Evolutionary conservation across 495 filamentous ascomycete species (phyloP).

Genomic region (Penicillium argentinense): DNA sequence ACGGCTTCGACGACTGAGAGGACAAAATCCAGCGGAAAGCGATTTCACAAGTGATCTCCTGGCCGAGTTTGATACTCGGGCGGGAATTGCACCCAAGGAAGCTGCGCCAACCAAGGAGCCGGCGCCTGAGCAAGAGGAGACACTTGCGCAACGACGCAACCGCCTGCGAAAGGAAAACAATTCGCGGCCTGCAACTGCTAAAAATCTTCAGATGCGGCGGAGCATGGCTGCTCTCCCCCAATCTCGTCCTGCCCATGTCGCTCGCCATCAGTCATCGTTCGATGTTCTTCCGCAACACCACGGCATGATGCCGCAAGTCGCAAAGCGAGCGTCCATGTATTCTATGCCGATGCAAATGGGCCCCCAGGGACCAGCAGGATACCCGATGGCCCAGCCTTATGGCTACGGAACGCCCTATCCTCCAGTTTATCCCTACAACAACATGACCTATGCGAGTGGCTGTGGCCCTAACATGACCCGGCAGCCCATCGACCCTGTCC

Average conservation of each 20-base stretch:
- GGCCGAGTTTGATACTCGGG: slow-evolving; percentile 62
- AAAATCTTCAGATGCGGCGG: slow-evolving; percentile 39
- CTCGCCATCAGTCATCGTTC: slow-evolving; percentile 31
- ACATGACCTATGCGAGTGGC: slow-evolving; percentile 30
- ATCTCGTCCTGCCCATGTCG: slow-evolving; percentile 49
- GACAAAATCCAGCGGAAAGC: slow-evolving; percentile 59
- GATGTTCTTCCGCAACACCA: slow-evolving; percentile 17
- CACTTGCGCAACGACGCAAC: slow-evolving; percentile 79
- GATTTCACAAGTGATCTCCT: slow-evolving; percentile 80
- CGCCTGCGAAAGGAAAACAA: slow-evolving; percentile 72
- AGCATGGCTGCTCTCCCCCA: slow-evolving; percentile 73
- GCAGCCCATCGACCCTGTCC: slow-evolving; percentile 50
- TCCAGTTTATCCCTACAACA: slow-evolving; percentile 29
- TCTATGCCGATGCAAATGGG: slow-evolving; percentile 26
- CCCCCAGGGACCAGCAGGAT: slow-evolving; percentile 15
- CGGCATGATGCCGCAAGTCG: slow-evolving; percentile 15
- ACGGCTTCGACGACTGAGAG: slow-evolving; percentile 67
- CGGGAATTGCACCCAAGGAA: slow-evolving; percentile 21
- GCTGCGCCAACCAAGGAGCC: not conserved
- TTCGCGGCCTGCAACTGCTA: slow-evolving; percentile 30
- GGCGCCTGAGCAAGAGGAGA: slow-evolving; percentile 63
- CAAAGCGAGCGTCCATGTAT: slow-evolving; percentile 35
- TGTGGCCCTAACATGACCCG: slow-evolving; percentile 31
- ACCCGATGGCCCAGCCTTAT: slow-evolving; percentile 25
- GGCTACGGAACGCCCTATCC: slow-evolving; percentile 28